Base-by-base conservation (phyloP, 805 yeast species). In the Candida boleticola region DNA sequence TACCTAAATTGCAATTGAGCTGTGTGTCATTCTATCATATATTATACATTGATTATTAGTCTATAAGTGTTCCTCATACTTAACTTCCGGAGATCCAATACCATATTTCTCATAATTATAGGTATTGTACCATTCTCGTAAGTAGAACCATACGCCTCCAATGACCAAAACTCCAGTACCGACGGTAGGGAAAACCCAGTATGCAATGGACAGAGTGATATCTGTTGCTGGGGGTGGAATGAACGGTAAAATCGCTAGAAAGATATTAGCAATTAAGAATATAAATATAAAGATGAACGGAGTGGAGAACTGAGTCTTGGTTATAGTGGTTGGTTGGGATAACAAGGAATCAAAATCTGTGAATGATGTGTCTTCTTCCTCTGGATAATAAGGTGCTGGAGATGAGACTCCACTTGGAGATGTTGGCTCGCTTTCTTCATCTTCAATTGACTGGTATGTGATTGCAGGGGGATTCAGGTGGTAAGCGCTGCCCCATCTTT, bases 121-220 rank as follows among this genome's bases (percentile, higher is more conserved):
- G 10, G 25, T 14, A 27, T 18, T 11, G 16, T 32, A 29, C 39
- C 43, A 38, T 20, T 35, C 23, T 33, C 57, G 35, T 3, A 34
- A n/a, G 33, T 40, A 53, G 31, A 46, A 53, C 45, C 52, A 59
- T 13, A 66, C 47, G 0, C 59, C 76, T 4, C 83, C 83, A 11
- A 64, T 32, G 0, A 60, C 40, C 29, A 77, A 51, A 4, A 75
- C 74, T 2, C 71, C 57, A 1, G 77, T 61, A 0, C 83, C 81
- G 13, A 79, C 74, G 4, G 71, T 63, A 0, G 83, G 83, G 51
- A 77, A 77, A n/a, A 78, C 72, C 68, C 74, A 80, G 50, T 75
- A 80, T 1, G 84, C 82, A 40, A 77, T 67, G 5, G 53, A 51
- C 26, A 44, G 44, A 4, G 52, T 51, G 1, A 51, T 54, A 19